phyloP scores from a whole-genome alignment of 257 asterid genomes.

The Eustoma russellianum region DNA sequence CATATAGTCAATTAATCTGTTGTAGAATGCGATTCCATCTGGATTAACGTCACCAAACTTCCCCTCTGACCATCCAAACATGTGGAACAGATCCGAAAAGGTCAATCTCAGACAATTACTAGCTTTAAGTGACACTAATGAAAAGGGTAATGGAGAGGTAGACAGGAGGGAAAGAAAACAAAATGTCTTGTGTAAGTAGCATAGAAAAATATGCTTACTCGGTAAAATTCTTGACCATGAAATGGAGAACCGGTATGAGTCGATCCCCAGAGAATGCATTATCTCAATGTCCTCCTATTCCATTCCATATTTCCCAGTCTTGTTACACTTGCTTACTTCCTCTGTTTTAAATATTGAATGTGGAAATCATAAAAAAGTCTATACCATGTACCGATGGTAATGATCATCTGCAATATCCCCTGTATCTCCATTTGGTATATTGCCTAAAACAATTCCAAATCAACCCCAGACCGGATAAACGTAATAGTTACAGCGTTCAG shows the following conservation, averaged over 20 bases:
- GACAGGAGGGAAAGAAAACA: conserved; percentile 51
- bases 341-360: background rate
- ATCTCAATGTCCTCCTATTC: conserved; percentile 66
- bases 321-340: background rate
- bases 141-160: too few species aligned
- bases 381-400: conserved; percentile 76
- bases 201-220: conserved; percentile 21
- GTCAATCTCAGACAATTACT: background rate
- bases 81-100: background rate
- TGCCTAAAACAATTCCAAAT: conserved; percentile 24
- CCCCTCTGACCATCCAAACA: conserved; percentile 40
- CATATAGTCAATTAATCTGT: conserved; percentile 42
- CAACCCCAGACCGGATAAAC: conserved; percentile 29
- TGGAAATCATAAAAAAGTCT: background rate
- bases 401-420: conserved; percentile 70
- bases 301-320: background rate
- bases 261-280: conserved; percentile 50
- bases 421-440: conserved; percentile 36
- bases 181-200: too few species aligned
- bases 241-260: conserved; percentile 67
- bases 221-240: conserved; percentile 88
- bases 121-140: too few species aligned
- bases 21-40: conserved; percentile 42
- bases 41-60: conserved; percentile 42
- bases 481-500: too few species aligned